Evolutionary conservation across 148 eudicot genomes (phyloP).

Genomic region (Silene conica): DNA sequence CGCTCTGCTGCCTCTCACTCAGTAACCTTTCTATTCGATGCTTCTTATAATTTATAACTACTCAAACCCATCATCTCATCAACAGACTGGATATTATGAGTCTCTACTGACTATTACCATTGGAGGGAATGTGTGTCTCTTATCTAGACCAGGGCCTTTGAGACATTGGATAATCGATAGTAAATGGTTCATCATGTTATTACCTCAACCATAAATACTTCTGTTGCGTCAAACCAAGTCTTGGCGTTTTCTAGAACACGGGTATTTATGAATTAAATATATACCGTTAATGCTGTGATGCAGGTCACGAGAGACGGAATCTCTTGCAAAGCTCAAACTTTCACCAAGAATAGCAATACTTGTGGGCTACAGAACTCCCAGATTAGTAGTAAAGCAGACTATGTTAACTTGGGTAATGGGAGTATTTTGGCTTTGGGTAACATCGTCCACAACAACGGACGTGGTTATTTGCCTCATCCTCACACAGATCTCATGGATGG

Average conservation of each 20-base stretch:
- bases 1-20: slow-evolving; percentile 40
- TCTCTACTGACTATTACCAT: too few species aligned
- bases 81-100: too few species aligned
- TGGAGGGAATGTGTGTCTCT: too few species aligned
- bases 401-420: slow-evolving; percentile 34
- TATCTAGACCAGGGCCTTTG: too few species aligned
- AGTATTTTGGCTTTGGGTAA: slow-evolving; percentile 45
- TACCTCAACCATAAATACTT: too few species aligned
- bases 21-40: slow-evolving; percentile 21
- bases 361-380: slow-evolving; percentile 30
- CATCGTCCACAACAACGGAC: slow-evolving; percentile 29
- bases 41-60: neutral
- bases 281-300: slow-evolving; percentile 15
- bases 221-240: neutral
- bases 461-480: slow-evolving; percentile 30
- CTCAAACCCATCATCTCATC: too few species aligned
- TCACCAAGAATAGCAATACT: slow-evolving; percentile 21
- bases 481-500: slow-evolving; percentile 30
- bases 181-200: too few species aligned
- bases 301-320: slow-evolving; percentile 46
- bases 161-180: neutral
- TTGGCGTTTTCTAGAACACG: neutral
- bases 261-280: too few species aligned
- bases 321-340: slow-evolving; percentile 35
- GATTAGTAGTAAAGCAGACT: slow-evolving; percentile 30